Evolutionary conservation across 352 stramenopile genomes (phyloP).

Genomic region (Phytophthora tubulina): DNA sequence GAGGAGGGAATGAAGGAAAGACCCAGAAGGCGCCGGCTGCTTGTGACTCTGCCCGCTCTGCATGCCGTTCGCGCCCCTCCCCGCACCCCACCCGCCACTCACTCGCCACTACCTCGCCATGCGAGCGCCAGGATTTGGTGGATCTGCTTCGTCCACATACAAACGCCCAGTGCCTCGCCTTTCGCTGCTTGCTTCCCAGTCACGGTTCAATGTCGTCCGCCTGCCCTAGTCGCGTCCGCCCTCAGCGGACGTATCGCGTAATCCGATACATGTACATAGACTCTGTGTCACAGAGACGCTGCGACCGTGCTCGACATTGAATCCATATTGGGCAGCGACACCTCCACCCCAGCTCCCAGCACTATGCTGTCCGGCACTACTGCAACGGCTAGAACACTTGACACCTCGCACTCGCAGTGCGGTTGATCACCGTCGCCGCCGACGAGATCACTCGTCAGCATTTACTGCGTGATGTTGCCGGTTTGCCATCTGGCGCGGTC

Average conservation of each 20-base stretch:
- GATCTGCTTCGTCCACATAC: conserved; percentile 22
- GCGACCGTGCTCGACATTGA: not conserved
- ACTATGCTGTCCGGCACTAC: too few species aligned
- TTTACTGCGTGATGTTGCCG: conserved; percentile 11
- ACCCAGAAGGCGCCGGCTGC: conserved; percentile 17
- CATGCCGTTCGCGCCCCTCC: conserved; percentile 6
- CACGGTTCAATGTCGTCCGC: conserved; percentile 19
- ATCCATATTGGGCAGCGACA: not conserved
- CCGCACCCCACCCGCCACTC: conserved; percentile 12
- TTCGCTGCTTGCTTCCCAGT: not conserved
- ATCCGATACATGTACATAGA: conserved; percentile 6
- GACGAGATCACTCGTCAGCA: not conserved
- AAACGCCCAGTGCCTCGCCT: conserved; percentile 13
- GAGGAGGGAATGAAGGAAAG: conserved; percentile 20
- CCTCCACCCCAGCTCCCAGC: not conserved
- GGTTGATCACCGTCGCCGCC: too few species aligned
- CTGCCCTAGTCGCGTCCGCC: conserved; percentile 22
- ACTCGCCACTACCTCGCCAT: conserved; percentile 5
- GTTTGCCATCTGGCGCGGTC: conserved; percentile 10
- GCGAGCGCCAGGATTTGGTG: conserved; percentile 12
- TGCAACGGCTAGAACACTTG: not conserved
- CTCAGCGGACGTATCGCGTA: conserved; percentile 32
- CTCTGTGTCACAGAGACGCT: not conserved
- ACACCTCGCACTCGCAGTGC: not conserved
- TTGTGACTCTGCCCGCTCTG: conserved; percentile 16